Evolutionary conservation across 1,139 yeast genomes (phyloP).

Genomic region (Candida sanyaensis): DNA sequence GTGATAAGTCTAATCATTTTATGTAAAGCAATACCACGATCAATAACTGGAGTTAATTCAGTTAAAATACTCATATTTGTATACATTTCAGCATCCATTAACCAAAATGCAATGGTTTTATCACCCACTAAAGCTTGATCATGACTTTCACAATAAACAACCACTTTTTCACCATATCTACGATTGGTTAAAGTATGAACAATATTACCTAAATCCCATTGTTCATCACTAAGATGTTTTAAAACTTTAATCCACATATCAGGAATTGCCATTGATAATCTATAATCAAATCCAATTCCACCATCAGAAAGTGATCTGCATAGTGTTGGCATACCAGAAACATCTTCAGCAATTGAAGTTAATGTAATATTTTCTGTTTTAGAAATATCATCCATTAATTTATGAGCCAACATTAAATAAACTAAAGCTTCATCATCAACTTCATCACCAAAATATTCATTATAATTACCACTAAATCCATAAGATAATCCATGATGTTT

Average conservation of each 20-base stretch:
- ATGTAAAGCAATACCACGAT: conserved; percentile 88
- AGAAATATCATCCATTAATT: conserved; percentile 59
- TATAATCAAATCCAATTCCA: conserved; percentile 91
- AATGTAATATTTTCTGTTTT: conserved; percentile 47
- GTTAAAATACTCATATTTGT: conserved; percentile 86
- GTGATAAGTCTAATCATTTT: conserved; percentile 87
- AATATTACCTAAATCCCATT: conserved; percentile 87
- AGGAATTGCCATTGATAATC: conserved; percentile 96
- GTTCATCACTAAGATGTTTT: conserved; percentile 82
- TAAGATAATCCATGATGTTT: conserved; percentile 89
- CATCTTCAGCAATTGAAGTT: conserved; percentile 93
- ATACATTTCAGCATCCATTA: conserved; percentile 98
- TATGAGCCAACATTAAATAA: conserved; percentile 87
- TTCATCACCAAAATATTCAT: conserved; percentile 80
- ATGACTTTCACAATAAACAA: conserved; percentile 93
- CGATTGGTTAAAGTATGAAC: conserved; percentile 85
- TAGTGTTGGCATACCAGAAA: conserved; percentile 94
- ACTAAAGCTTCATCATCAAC: conserved; percentile 88
- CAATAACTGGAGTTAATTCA: conserved; percentile 74
- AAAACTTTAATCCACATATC: conserved; percentile 98
- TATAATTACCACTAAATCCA: conserved; percentile 89
- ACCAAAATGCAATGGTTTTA: conserved; percentile 95
- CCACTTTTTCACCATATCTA: conserved; percentile 85
- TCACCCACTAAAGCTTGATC: conserved; percentile 98
- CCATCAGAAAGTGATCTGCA: conserved; percentile 75